Evolutionary conservation across 2,329 filamentous ascomycete genomes (phyloP).

Genomic region (Orbilia javanica): DNA sequence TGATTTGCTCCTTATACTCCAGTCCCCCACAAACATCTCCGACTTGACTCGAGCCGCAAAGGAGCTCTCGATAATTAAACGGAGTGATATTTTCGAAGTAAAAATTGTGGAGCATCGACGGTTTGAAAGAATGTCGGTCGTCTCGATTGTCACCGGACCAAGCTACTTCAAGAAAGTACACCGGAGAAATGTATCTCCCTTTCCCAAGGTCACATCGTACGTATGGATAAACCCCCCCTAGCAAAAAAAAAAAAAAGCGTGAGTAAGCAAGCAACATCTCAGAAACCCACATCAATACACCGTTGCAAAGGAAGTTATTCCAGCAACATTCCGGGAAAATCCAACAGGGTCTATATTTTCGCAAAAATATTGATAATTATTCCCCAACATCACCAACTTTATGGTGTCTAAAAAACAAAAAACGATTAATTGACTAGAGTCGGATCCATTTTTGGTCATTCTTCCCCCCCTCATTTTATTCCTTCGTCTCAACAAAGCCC

Average conservation of each 20-base stretch:
- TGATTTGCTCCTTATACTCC: constrained; percentile 43
- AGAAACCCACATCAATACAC: background rate
- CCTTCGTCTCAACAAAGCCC: constrained; percentile 22
- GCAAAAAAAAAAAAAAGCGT: background rate
- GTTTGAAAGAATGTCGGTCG: constrained; percentile 29
- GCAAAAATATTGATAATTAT: background rate
- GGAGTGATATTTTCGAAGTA: background rate
- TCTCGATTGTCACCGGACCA: constrained; percentile 29
- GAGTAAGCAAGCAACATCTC: background rate
- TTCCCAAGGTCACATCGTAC: background rate
- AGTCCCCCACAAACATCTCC: constrained; percentile 36
- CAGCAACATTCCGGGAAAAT: constrained; percentile 15
- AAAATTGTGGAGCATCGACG: constrained; percentile 33
- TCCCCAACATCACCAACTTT: constrained; percentile 15
- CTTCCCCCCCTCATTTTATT: background rate
- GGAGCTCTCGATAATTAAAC: constrained; percentile 33
- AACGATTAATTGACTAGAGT: constrained; percentile 5
- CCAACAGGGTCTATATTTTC: constrained; percentile 1
- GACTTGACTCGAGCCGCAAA: constrained; percentile 51
- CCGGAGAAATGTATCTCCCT: constrained; percentile 17
- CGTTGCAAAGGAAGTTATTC: constrained; percentile 7
- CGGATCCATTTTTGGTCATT: constrained; percentile 14
- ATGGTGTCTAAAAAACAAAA: background rate
- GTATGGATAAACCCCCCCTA: no score
- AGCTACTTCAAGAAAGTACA: constrained; percentile 6